Evolutionary conservation across 139 green algal species (phyloP), one percentile per base, ranked within the genome.

Genomic region (Micractinium conductrix): DNA sequence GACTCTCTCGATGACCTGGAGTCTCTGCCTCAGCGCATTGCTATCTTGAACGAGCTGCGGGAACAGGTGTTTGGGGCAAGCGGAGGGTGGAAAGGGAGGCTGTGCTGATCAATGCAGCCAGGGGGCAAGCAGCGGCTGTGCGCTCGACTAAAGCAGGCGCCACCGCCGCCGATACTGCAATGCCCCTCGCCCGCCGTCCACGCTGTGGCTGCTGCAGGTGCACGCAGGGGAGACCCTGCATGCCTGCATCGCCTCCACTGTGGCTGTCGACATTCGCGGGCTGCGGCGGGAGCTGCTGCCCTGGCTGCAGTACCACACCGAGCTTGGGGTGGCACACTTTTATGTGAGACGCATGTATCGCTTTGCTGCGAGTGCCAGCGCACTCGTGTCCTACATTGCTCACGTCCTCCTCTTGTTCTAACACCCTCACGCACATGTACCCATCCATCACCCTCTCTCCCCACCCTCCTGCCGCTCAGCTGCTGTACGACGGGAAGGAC

Each of bases 401-500:
- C 10, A 14, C 12, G 48, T 10, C 48, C 10, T 10, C 48, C 10
- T 22, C 48, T 58, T 58, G 12, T 58, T 58, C 48, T 22, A 58
- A 22, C 14, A 14, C 14, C 48, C 14, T 58, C 12, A 10, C 48
- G 48, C 48, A 22, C 48, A 10, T 58, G 10, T 58, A 8, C n/a
- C 58, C 33, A 4, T 28, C 22, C 17, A 6, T 19, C 26, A n/a
- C 5, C 33, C 33, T 44, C 28, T 22, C 50, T 28, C 24, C 14
- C 8, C 53, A 17, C 35, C n/a, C 43, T 44, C 44, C 53, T 26
- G 1, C 50, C 33, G 38, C 33, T 48, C 82, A 87, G 82, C 62
- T 91, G n/a, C 58, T 93, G 76, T 93, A 93, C 65, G 89, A 93
- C 24, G 90, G 90, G 12, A 55, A 45, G 26, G 90, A 94, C 84